Percentiles rank a stretch among this genome's conserved stretches.
phyloP scores from a whole-genome alignment of 306 rosid genomes.

The Leucaena leucocephala region DNA sequence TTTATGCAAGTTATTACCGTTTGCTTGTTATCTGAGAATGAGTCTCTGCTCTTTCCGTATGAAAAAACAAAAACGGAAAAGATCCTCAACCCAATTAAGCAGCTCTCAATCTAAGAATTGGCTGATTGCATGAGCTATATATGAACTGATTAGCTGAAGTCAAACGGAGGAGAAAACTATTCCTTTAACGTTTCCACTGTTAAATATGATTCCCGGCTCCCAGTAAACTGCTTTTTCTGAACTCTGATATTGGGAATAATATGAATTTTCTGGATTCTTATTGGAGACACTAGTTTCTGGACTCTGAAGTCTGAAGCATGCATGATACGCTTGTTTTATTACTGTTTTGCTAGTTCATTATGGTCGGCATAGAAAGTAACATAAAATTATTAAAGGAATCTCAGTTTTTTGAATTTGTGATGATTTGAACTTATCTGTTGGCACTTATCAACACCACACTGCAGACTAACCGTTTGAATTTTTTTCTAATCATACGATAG shows the following conservation, averaged over 20 bases:
- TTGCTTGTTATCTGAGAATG: not conserved
- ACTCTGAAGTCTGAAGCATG: conserved; percentile 13
- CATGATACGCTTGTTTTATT: not conserved
- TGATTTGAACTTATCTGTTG: not conserved
- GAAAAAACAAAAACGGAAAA: not conserved
- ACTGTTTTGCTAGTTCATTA: not conserved
- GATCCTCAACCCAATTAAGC: conserved; percentile 9
- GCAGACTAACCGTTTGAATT: not conserved
- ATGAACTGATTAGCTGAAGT: not conserved
- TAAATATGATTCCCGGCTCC: not conserved
- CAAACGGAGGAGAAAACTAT: not conserved
- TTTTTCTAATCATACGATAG: not conserved
- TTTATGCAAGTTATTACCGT: conserved; percentile 20
- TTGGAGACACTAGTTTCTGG: not conserved
- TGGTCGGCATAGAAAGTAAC: not conserved
- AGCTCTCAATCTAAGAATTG: conserved; percentile 13
- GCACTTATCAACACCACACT: not conserved
- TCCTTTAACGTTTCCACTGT: not conserved
- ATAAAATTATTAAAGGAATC: not conserved
- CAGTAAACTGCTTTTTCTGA: not conserved
- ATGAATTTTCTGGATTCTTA: not conserved
- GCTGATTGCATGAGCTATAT: not conserved
- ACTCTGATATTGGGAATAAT: not conserved
- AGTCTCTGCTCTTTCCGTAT: not conserved
- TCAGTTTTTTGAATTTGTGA: not conserved